Percentiles rank a stretch among this genome's conserved stretches.
These are phyloP conservation scores for Annulohypoxylon truncatum DNA, from an alignment of 2,329 filamentous ascomycete species.

Conservation along the genomic window DNA sequence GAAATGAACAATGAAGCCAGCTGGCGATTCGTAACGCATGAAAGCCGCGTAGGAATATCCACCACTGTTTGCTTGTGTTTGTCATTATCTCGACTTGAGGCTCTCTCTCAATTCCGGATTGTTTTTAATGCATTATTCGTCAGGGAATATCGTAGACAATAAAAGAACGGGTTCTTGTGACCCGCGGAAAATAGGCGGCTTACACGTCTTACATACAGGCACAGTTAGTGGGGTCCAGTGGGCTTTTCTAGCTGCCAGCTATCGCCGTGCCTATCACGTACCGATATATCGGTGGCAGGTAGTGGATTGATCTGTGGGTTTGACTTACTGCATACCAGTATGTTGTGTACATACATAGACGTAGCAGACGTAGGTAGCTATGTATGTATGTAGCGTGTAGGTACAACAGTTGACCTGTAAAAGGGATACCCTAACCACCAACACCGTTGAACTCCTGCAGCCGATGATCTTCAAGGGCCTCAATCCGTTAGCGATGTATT, in stretches of 20 bases:
- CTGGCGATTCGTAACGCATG: constrained; percentile 16
- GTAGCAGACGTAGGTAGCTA: background rate
- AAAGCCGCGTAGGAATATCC: constrained; percentile 8
- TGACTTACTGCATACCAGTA: background rate
- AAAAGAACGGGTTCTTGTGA: constrained; percentile 30
- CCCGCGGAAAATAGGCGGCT: constrained; percentile 16
- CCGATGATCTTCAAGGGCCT: constrained; percentile 25
- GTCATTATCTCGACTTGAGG: constrained; percentile 21
- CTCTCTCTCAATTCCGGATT: background rate
- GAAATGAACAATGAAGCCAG: constrained; percentile 19
- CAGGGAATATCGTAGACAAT: constrained; percentile 18
- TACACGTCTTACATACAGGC: constrained; percentile 14
- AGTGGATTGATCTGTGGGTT: background rate
- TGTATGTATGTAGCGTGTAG: background rate
- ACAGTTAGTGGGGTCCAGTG: constrained; percentile 28
- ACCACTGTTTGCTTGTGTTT: background rate
- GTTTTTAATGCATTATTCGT: background rate
- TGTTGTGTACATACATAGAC: background rate
- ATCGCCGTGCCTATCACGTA: constrained; percentile 4
- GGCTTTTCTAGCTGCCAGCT: constrained; percentile 18
- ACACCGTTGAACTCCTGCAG: constrained; percentile 17
- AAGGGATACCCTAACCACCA: constrained; percentile 16
- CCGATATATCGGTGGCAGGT: background rate
- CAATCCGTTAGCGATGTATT: constrained; percentile 1
- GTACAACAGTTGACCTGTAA: constrained; percentile 3